Evolutionary conservation across 768 basidiomycete genomes (phyloP).

Genomic region (Lyophyllum decastes): DNA sequence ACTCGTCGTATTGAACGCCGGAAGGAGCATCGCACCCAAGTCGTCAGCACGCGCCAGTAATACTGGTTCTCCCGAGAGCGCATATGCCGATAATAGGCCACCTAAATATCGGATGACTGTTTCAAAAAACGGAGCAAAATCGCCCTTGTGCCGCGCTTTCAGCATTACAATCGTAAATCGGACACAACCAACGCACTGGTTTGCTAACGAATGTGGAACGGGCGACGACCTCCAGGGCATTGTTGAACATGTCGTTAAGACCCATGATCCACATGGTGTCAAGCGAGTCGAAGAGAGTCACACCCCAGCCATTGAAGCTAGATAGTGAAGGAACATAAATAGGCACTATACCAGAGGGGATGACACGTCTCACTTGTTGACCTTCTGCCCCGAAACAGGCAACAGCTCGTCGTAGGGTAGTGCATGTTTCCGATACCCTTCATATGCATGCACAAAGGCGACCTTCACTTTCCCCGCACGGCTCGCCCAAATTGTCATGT

Average conservation of each 20-base stretch:
- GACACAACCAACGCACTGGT: conserved; percentile 27
- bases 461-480: conserved; percentile 56
- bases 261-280: conserved; percentile 87
- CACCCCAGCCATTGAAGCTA: conserved; percentile 77
- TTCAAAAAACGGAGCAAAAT: conserved; percentile 65
- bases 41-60: conserved; percentile 72
- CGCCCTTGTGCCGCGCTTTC: conserved; percentile 15
- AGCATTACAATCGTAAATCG: conserved; percentile 6
- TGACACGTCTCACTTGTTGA: conserved; percentile 52
- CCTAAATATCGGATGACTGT: conserved; percentile 86
- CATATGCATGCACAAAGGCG: conserved; percentile 65
- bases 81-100: conserved; percentile 78
- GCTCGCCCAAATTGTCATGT: conserved; percentile 38
- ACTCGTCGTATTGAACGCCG: conserved; percentile 67
- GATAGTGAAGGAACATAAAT: background rate
- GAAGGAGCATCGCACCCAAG: conserved; percentile 66
- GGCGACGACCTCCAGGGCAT: conserved; percentile 54
- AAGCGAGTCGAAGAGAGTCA: conserved; percentile 75
- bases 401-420: conserved; percentile 57
- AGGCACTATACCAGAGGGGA: background rate
- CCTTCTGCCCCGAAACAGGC: conserved; percentile 47
- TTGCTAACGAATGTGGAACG: conserved; percentile 46
- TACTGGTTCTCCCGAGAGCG: conserved; percentile 64
- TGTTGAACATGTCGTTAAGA: conserved; percentile 60
- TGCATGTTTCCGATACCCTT: conserved; percentile 52